phyloP scores from a whole-genome alignment of 192 early-diverging fungal genomes.

The Backusella psychrophila region DNA sequence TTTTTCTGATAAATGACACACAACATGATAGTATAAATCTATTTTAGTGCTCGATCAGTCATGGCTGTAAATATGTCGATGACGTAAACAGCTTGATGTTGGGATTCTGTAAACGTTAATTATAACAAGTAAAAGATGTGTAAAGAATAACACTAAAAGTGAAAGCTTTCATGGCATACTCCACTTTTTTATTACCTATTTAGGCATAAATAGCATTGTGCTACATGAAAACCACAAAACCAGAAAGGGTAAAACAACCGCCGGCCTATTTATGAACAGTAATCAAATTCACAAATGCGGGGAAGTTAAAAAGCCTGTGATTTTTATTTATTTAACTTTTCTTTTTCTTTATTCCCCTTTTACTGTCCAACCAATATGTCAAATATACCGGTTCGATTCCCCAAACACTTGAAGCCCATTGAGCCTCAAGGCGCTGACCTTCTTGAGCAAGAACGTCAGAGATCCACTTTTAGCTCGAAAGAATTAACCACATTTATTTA shows the following conservation, averaged over 20 bases:
- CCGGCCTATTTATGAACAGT: background rate
- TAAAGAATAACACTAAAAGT: background rate
- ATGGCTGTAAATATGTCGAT: too few species aligned
- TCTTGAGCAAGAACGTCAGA: constrained; percentile 65
- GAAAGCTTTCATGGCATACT: background rate
- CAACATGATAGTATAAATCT: too few species aligned
- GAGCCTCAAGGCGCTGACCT: constrained; percentile 47
- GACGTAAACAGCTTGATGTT: too few species aligned
- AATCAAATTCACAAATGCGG: constrained; percentile 8
- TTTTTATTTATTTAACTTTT: background rate
- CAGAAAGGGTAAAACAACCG: background rate
- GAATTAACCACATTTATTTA: constrained; percentile 64
- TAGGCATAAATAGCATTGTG: background rate
- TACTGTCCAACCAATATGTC: background rate
- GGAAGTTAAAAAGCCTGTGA: constrained; percentile 10
- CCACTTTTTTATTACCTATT: background rate
- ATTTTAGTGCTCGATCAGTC: too few species aligned
- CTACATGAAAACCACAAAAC: background rate
- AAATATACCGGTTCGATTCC: constrained; percentile 30
- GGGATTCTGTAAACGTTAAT: too few species aligned
- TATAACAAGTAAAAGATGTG: background rate
- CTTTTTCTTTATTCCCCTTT: background rate
- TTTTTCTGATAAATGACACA: too few species aligned
- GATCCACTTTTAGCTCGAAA: constrained; percentile 59
- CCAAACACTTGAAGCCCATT: constrained; percentile 28